Percentiles rank a stretch among this genome's conserved stretches.
phyloP scores from a whole-genome alignment of 179 eudicot species.

The Silene noctiflora region DNA sequence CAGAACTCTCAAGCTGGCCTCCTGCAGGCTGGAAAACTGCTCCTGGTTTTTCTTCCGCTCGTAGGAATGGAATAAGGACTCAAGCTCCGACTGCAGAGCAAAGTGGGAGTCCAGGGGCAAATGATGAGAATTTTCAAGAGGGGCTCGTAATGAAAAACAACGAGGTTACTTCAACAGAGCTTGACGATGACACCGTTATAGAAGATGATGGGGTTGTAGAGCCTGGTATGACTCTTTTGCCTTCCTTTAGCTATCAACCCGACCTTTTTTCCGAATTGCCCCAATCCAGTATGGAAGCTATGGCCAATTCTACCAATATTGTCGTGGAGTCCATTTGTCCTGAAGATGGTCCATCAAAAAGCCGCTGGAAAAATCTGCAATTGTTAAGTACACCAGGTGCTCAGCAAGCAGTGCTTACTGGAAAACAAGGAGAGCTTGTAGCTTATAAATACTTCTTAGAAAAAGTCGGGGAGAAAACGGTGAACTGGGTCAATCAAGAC shows the following conservation, averaged over 20 bases:
- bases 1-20: conserved; percentile 67
- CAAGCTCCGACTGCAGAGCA: conserved; percentile 25
- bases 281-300: conserved; percentile 23
- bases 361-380: conserved; percentile 34
- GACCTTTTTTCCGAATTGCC: conserved; percentile 22
- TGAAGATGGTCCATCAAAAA: conserved; percentile 30
- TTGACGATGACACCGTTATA: conserved; percentile 30
- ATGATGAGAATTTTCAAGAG: conserved; percentile 15
- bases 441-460: conserved; percentile 61
- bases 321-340: conserved; percentile 36
- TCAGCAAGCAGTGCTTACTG: conserved; percentile 48
- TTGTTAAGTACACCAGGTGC: conserved; percentile 27
- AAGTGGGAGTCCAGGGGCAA: conserved; percentile 13
- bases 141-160: conserved; percentile 12
- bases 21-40: conserved; percentile 86
- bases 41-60: conserved; percentile 53
- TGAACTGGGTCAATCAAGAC: conserved; percentile 79
- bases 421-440: conserved; percentile 72
- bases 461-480: conserved; percentile 33
- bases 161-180: conserved; percentile 21
- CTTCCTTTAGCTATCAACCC: conserved; percentile 25
- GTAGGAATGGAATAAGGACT: conserved; percentile 17
- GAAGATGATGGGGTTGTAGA: conserved; percentile 34
- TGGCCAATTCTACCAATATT: conserved; percentile 30
- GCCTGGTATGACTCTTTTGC: conserved; percentile 25